phyloP scores from a whole-genome alignment of 1,139 yeast species.

The Zhuliangozyma blackwelliae region DNA sequence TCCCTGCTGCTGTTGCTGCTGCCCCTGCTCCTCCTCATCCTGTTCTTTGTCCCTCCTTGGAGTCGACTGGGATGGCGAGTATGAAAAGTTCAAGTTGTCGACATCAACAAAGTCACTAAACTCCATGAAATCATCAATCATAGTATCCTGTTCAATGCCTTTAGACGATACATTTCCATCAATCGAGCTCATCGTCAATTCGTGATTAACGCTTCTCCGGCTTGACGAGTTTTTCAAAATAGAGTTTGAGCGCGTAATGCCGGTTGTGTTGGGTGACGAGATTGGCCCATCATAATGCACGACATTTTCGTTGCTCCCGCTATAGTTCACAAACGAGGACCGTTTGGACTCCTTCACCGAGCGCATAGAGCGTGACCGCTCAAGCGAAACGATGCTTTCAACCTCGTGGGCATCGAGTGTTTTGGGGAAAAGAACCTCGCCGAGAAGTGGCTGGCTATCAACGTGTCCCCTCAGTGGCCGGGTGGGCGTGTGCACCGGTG shows the following conservation, averaged over 20 bases:
- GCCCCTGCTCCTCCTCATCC: too few relatives aligned
- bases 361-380: conserved; percentile 60
- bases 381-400: conserved; percentile 68
- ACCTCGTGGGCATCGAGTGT: conserved; percentile 63
- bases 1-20: too few relatives aligned
- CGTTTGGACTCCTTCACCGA: conserved; percentile 42
- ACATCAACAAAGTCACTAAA: conserved; percentile 65
- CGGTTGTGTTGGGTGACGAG: conserved; percentile 12
- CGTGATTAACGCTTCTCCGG: conserved; percentile 12
- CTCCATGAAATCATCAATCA: conserved; percentile 44
- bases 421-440: conserved; percentile 72
- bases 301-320: conserved; percentile 46
- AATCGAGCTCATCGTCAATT: conserved; percentile 10
- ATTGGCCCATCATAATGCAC: conserved; percentile 26
- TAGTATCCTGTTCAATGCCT: conserved; percentile 12
- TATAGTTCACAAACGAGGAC: conserved; percentile 41
- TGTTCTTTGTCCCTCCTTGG: background rate
- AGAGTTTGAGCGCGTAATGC: conserved; percentile 37
- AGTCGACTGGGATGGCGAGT: conserved; percentile 13
- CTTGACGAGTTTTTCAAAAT: conserved; percentile 41
- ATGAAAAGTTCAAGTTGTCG: conserved; percentile 37
- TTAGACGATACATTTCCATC: conserved; percentile 10
- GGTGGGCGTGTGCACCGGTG: background rate
- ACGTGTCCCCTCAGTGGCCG: too few relatives aligned
- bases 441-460: conserved; percentile 23